A percentile compares a stretch with the other conserved stretches of the same genome.
phyloP scores from a whole-genome alignment of 108 stramenopile species.

The Craspedostauros australis region DNA sequence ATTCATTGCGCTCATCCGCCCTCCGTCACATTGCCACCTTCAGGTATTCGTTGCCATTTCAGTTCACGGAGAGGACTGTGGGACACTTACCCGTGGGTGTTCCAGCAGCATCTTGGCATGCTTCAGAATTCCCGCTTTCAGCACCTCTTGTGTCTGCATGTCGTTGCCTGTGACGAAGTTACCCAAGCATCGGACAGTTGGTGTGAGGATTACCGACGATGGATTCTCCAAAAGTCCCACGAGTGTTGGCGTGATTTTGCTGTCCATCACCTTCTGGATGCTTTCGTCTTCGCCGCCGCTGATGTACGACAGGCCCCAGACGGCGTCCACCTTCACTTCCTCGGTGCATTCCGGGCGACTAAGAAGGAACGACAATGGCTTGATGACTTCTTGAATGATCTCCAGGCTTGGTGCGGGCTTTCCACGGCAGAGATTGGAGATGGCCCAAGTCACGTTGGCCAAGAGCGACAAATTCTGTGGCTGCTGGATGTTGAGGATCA shows the following conservation, averaged over 20 bases:
- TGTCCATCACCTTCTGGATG: constrained; percentile 62
- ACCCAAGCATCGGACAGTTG: constrained; percentile 87
- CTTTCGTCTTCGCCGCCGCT: constrained; percentile 80
- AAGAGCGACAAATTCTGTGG: constrained; percentile 66
- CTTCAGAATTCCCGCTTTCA: constrained; percentile 69
- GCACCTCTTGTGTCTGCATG: constrained; percentile 75
- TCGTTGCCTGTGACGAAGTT: constrained; percentile 92
- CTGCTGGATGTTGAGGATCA: constrained; percentile 68
- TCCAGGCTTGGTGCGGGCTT: constrained; percentile 70
- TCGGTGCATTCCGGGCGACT: constrained; percentile 21
- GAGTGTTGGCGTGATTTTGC: constrained; percentile 36
- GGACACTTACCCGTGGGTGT: constrained; percentile 19
- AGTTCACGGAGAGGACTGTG: no score
- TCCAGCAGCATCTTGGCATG: constrained; percentile 14
- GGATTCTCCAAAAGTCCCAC: constrained; percentile 38
- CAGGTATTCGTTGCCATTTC: no score
- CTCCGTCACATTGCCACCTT: no score
- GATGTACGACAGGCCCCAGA: constrained; percentile 89
- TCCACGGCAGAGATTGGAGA: constrained; percentile 93
- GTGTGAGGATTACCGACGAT: constrained; percentile 46
- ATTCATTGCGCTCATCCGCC: no score
- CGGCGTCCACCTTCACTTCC: constrained; percentile 60
- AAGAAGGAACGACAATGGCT: constrained; percentile 22
- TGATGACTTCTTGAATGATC: constrained; percentile 47
- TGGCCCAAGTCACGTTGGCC: constrained; percentile 81